Evolutionary conservation across 164 flowering plant species (phyloP).

Genomic region (Vitis rotundifolia): DNA sequence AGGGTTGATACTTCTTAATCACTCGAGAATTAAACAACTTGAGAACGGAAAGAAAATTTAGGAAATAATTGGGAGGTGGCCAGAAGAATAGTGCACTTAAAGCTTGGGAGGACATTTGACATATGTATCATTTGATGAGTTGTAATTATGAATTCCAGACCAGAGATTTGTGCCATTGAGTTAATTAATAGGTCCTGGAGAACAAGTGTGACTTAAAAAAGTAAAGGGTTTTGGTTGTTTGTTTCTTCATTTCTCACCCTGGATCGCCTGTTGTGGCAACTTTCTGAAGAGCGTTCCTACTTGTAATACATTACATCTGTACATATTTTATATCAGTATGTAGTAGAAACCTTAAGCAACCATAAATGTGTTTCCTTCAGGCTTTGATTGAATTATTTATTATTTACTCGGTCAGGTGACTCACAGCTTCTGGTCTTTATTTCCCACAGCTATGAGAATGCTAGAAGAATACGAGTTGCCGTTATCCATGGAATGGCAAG

Average conservation of each 20-base stretch:
- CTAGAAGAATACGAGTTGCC: slow-evolving; percentile 82
- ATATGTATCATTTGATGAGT: neutral
- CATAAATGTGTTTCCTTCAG: neutral
- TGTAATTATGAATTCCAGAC: neutral
- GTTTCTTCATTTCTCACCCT: neutral
- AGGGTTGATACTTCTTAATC: neutral
- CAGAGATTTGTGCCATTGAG: neutral
- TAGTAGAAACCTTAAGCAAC: neutral
- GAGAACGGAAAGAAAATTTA: neutral
- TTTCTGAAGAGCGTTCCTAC: neutral
- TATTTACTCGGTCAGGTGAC: slow-evolving; percentile 1
- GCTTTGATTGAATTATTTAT: neutral
- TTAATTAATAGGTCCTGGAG: neutral
- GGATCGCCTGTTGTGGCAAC: neutral
- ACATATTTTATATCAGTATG: neutral
- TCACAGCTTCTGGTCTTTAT: neutral
- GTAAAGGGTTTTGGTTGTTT: neutral
- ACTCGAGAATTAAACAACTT: neutral
- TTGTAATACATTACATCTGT: neutral
- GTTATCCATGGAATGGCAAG: slow-evolving; percentile 89
- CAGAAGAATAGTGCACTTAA: neutral
- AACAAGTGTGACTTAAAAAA: neutral
- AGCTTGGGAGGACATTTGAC: neutral
- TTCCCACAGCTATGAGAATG: slow-evolving; percentile 67
- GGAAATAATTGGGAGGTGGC: neutral